Percentiles rank a stretch among this genome's conserved stretches.
These are phyloP conservation scores for Saccharomycopsis hybrid DNA, from an alignment of 1,139 yeast species.

Conservation along the genomic window DNA sequence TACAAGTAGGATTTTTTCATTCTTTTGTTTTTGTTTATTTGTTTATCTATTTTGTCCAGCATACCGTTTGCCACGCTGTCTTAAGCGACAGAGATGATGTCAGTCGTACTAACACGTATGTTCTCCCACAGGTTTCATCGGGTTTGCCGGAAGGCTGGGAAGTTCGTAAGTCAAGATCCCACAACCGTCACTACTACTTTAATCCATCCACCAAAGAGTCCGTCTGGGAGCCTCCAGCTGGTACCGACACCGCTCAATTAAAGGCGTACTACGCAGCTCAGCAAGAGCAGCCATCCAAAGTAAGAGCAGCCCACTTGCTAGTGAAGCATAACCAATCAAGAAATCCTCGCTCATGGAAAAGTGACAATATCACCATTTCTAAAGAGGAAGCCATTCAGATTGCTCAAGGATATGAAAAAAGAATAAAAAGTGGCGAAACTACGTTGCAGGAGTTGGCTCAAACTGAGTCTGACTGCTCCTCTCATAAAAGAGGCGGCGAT, in stretches of 20 bases:
- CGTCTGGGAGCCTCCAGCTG: conserved; percentile 88
- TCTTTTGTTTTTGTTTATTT: too few relatives aligned
- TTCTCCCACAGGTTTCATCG: conserved; percentile 30
- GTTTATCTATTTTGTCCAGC: too few relatives aligned
- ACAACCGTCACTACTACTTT: conserved; percentile 76
- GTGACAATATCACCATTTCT: conserved; percentile 63
- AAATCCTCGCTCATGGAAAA: conserved; percentile 90
- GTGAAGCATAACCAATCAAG: conserved; percentile 80
- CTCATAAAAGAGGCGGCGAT: conserved; percentile 86
- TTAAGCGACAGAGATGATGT: too few relatives aligned
- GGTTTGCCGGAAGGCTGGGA: conserved; percentile 90
- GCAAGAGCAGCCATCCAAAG: conserved; percentile 48
- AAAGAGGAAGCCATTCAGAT: conserved; percentile 79
- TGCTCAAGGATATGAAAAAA: conserved; percentile 50
- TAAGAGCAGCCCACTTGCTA: conserved; percentile 68
- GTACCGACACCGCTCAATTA: conserved; percentile 60
- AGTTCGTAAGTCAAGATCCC: conserved; percentile 69
- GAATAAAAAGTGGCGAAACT: conserved; percentile 63
- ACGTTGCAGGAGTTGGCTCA: conserved; percentile 67
- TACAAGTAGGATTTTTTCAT: too few relatives aligned
- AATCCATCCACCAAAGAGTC: conserved; percentile 68
- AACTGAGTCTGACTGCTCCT: conserved; percentile 84
- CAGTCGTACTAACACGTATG: too few relatives aligned
- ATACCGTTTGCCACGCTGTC: too few relatives aligned
- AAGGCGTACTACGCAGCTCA: conserved; percentile 45